Base-by-base conservation (phyloP, 345 rosid genomes). In the rapeseed (Brassica napus) region DNA sequence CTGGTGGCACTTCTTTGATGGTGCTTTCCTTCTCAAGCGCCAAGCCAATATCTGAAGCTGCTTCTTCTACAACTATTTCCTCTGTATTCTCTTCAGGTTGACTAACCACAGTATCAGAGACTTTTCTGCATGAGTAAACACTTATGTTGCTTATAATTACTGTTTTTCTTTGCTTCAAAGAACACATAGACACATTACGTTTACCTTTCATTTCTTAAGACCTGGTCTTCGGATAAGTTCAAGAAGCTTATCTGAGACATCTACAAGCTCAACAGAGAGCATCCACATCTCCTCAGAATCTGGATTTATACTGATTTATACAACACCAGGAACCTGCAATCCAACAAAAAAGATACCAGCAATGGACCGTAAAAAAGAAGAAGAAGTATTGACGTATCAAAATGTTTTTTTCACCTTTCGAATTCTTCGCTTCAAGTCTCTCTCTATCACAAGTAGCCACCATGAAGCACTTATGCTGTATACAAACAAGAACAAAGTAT, bases 201-300 rank as follows among this genome's bases (percentile, higher is more conserved):
- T 18, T 76, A 92, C 98, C 99, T 91, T 95, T 96, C 98, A 95
- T 83, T 75, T 93, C 77, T 65, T 87, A 69, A 89, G 89, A 81
- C 97, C 99, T 26, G 94, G 96, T 72, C 96, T 85, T 42, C 92
- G 87, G 71, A 88, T 76, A 83, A 95, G 98, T 74, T 90, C 92
- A 61, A 97, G 98, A 82, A 89, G 89, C 79, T 88, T 88, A 71
- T 74, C 77, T 23, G 97, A 87, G 76, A 93, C 97, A 79, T 95
- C 92, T 79, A 93, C 76, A 60, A 95, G 93, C 86, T 95, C 94
- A 80, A 93, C 91, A 78, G 91, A 78, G 91, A 87, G 64, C 88
- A 91, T 75, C 83, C 90, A 85, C 92, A 89, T 77, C 82, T 95
- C 68, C 94, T 84, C 78, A 95, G 77, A 81, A 95, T 86, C 99